A percentile compares a stretch with the other conserved stretches of the same genome.
These are phyloP conservation scores for Solanum chiquidenum DNA, from an alignment of 257 asterid genomes.

Conservation along the genomic window DNA sequence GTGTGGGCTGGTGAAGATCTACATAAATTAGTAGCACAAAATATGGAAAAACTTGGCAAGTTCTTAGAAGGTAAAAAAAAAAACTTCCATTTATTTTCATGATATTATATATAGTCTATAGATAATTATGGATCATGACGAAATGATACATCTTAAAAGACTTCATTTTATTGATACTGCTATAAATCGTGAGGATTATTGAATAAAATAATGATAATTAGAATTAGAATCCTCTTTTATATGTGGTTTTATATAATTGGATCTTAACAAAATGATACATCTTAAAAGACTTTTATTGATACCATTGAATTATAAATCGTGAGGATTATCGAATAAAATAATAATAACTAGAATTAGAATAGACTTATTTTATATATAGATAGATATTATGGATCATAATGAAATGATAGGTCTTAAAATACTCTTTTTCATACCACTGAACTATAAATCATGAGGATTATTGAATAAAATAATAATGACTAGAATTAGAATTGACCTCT, in stretches of 20 bases:
- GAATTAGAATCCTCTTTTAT: not conserved
- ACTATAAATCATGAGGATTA: not conserved
- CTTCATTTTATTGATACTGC: not conserved
- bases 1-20: conserved; percentile 88
- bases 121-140: not conserved
- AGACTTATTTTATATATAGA: too few species aligned
- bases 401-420: not conserved
- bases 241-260: not conserved
- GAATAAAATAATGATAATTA: not conserved
- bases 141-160: not conserved
- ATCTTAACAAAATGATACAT: not conserved
- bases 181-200: not conserved
- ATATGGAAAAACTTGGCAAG: conserved; percentile 42
- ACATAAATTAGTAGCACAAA: conserved; percentile 42
- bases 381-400: too few species aligned
- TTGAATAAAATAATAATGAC: not conserved
- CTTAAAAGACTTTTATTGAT: too few species aligned
- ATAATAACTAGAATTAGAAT: not conserved
- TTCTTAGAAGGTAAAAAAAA: conserved; percentile 41
- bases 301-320: not conserved
- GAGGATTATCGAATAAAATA: not conserved
- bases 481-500: not conserved
- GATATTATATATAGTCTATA: not conserved
- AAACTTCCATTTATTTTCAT: not conserved
- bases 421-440: too few species aligned